Percentiles rank a stretch among this genome's conserved stretches.
Conservation (phyloP, 2,329 filamentous ascomycete species). For the Nemania abortiva region DNA sequence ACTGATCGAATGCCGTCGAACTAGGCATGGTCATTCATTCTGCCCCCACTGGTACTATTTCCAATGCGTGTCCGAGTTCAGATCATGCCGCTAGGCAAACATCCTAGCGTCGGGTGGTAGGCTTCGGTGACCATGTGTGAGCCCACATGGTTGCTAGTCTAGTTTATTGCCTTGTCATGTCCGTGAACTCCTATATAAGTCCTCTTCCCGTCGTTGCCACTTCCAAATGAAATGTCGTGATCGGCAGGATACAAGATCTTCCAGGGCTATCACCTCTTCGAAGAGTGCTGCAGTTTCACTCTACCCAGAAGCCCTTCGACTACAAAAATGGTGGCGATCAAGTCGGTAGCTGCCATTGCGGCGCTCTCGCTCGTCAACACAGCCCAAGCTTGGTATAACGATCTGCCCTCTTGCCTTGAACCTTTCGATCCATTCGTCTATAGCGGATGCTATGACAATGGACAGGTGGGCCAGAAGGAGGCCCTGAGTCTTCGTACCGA, state of each 20-base stretch:
- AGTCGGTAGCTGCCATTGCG: constrained; percentile 54
- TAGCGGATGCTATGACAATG: constrained; percentile 62
- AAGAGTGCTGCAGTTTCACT: constrained; percentile 13
- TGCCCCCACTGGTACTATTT: constrained; percentile 22
- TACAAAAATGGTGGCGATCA: constrained; percentile 51
- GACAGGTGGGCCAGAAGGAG: constrained; percentile 43
- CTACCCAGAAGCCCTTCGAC: constrained; percentile 9
- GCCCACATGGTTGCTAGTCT: neutral
- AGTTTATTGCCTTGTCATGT: neutral
- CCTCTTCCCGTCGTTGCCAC: constrained; percentile 30
- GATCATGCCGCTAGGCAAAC: constrained; percentile 6
- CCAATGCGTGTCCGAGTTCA: constrained; percentile 7
- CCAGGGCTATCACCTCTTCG: neutral
- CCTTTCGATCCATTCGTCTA: constrained; percentile 62
- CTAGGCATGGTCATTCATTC: constrained; percentile 12
- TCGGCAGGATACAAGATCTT: constrained; percentile 21
- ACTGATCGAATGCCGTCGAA: constrained; percentile 29
- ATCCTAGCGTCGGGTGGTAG: constrained; percentile 13
- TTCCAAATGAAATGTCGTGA: constrained; percentile 22
- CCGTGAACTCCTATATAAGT: constrained; percentile 32
- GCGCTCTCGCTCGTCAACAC: constrained; percentile 54
- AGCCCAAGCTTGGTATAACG: constrained; percentile 57
- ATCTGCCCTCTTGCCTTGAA: constrained; percentile 59
- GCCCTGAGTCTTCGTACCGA: constrained; percentile 59
- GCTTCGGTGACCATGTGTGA: constrained; percentile 8